Evolutionary conservation across 805 yeast species (phyloP).

Genomic region (Ogataea ganodermae): DNA sequence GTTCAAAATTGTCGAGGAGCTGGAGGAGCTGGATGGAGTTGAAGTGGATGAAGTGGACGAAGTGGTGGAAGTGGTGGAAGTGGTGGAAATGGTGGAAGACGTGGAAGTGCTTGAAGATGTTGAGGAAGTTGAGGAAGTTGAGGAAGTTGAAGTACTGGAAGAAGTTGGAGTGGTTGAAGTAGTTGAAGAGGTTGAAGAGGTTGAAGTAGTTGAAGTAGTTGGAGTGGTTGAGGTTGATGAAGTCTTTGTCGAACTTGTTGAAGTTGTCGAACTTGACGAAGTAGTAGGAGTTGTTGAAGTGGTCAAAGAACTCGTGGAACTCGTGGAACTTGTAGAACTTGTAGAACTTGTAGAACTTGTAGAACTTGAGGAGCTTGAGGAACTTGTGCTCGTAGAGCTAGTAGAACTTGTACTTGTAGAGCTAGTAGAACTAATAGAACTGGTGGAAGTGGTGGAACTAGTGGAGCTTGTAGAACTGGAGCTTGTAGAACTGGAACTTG

Average conservation of each 20-base stretch:
- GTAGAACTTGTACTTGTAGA: slow-evolving; percentile 7
- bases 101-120: neutral
- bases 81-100: neutral
- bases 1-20: slow-evolving; percentile 7
- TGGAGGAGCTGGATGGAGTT: slow-evolving; percentile 8
- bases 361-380: slow-evolving; percentile 3
- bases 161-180: slow-evolving; percentile 7
- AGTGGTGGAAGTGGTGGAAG: neutral
- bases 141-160: neutral
- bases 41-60: slow-evolving; percentile 13
- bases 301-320: slow-evolving; percentile 1
- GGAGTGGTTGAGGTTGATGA: slow-evolving; percentile 6
- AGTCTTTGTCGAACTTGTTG: slow-evolving; percentile 2
- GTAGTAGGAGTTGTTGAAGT: neutral
- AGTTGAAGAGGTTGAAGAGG: slow-evolving; percentile 4
- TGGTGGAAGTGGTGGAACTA: slow-evolving; percentile 2
- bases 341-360: slow-evolving; percentile 1
- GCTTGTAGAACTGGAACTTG: slow-evolving; percentile 1
- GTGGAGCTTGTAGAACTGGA: slow-evolving; percentile 7
- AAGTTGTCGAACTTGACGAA: slow-evolving; percentile 3
- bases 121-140: slow-evolving; percentile 7
- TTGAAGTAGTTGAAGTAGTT: slow-evolving; percentile 9
- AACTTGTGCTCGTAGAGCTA: neutral
- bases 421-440: slow-evolving; percentile 5
- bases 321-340: slow-evolving; percentile 1